Evolutionary conservation across 108 stramenopile genomes (phyloP).

Genomic region (Stephanodiscus triporus): DNA sequence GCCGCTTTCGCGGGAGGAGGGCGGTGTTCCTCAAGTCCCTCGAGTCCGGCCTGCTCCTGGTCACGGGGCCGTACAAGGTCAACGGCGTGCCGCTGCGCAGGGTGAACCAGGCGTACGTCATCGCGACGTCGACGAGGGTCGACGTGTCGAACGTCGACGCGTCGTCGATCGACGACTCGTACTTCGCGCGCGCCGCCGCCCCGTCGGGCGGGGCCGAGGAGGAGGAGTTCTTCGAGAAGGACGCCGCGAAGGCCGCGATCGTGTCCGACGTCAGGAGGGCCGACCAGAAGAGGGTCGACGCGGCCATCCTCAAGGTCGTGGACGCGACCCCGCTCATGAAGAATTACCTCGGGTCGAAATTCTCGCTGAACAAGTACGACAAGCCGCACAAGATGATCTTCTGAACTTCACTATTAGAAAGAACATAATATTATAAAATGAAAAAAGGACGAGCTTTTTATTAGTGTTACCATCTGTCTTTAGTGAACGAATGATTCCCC

Average conservation of each 20-base stretch:
- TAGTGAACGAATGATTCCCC: too few species aligned
- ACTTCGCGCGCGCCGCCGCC: slow-evolving; percentile 86
- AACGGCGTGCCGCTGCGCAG: slow-evolving; percentile 99
- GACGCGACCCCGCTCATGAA: slow-evolving; percentile 83
- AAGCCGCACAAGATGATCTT: slow-evolving; percentile 98
- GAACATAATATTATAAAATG: too few species aligned
- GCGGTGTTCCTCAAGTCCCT: slow-evolving; percentile 97
- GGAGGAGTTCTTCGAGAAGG: slow-evolving; percentile 90
- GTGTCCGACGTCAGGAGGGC: slow-evolving; percentile 93
- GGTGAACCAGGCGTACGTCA: slow-evolving; percentile 98
- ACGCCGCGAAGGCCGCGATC: slow-evolving; percentile 82
- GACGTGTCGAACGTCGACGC: slow-evolving; percentile 92
- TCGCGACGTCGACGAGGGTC: slow-evolving; percentile 97
- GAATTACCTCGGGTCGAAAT: slow-evolving; percentile 93
- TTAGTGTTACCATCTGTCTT: too few species aligned
- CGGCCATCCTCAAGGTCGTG: slow-evolving; percentile 76
- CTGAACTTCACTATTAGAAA: slow-evolving; percentile 70
- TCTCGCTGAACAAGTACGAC: slow-evolving; percentile 90
- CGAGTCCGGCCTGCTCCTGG: slow-evolving; percentile 95
- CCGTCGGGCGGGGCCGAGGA: slow-evolving; percentile 61
- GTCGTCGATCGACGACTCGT: slow-evolving; percentile 84
- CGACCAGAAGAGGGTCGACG: slow-evolving; percentile 96
- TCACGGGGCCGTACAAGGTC: slow-evolving; percentile 98
- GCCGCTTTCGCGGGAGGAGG: slow-evolving; percentile 99
- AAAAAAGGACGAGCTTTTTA: too few species aligned